Conservation (phyloP, 495 filamentous ascomycete species). For the Letharia columbiana region DNA sequence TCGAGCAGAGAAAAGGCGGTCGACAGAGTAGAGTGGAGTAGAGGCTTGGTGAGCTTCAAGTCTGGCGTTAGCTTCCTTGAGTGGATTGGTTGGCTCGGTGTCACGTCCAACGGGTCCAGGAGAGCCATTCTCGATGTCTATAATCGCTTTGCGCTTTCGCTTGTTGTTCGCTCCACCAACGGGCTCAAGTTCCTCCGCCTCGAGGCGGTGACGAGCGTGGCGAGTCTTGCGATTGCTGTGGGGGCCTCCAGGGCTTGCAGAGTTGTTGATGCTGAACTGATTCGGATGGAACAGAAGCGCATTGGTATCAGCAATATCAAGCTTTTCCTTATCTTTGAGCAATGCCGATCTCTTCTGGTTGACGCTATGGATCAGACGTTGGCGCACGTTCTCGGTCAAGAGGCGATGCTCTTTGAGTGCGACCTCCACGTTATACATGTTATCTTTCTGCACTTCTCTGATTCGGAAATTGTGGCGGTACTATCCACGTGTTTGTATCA, state of each 20-base stretch:
- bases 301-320: slow-evolving; percentile 82
- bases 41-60: slow-evolving; percentile 34
- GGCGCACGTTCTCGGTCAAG: slow-evolving; percentile 68
- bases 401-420: slow-evolving; percentile 74
- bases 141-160: slow-evolving; percentile 64
- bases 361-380: slow-evolving; percentile 72
- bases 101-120: slow-evolving; percentile 49
- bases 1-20: slow-evolving; percentile 89
- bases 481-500: slow-evolving; percentile 5
- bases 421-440: slow-evolving; percentile 54
- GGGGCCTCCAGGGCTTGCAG: slow-evolving; percentile 68
- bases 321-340: slow-evolving; percentile 76
- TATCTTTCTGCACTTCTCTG: slow-evolving; percentile 21
- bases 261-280: slow-evolving; percentile 79
- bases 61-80: slow-evolving; percentile 27
- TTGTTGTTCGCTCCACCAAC: slow-evolving; percentile 56
- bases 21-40: slow-evolving; percentile 62
- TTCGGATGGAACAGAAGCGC: slow-evolving; percentile 84
- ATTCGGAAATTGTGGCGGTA: slow-evolving; percentile 24
- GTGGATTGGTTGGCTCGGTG: slow-evolving; percentile 21
- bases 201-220: slow-evolving; percentile 69
- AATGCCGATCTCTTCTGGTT: slow-evolving; percentile 66
- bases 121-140: slow-evolving; percentile 60
- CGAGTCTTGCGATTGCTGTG: slow-evolving; percentile 78
- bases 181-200: slow-evolving; percentile 65